Evolutionary conservation across 2,329 filamentous ascomycete species (phyloP), one percentile per base, ranked within the genome.

Genomic region (Alternaria brassicae): DNA sequence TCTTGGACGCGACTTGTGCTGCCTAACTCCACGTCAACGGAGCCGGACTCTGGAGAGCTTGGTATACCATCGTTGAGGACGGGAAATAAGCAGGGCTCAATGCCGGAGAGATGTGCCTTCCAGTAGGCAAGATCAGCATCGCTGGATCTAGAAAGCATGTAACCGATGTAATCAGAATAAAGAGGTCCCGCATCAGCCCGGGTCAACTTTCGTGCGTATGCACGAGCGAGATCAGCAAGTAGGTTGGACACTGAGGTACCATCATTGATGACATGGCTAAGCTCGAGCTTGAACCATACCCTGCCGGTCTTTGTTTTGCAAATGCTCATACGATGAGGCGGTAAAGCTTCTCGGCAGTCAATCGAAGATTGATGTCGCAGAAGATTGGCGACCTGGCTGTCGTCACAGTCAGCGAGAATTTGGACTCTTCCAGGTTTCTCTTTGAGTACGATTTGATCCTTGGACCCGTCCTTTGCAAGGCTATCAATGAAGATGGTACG

Each of bases 191-290:
- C 61, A n/a, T 73, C 74, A 13, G 73, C 69, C n/a, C 73, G 71
- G 13, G 69, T 63, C 0, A 82, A 64, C n/a, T 76, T 73, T 9
- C 76, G 75, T n/a, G 76, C 73, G 48, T 85, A 85, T 2, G 81
- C 81, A 4, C 76, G 63, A 13, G 76, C 75, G 7, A 85, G 62
- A 53, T 85, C 83, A 4, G 77, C 74, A 5, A 83, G 67, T 5
- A 85, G 76, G 44, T 83, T 80, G 0, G 81, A 79, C 41, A 84
- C 80, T 0, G 83, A 85, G 36, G 77, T 78, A 1, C 83, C 84
- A 69, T 86, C 84, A 36, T 68, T 82, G 28, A 83, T 80, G 9
- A 79, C 81, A 62, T 85, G 83, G 61, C 80, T 85, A 17, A 86
- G 72, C 54, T 85, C 83, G 12, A 85, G 70, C 37, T 81, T 80